Base-by-base conservation (phyloP, 495 filamentous ascomycete species). In the Daldinia grandis region DNA sequence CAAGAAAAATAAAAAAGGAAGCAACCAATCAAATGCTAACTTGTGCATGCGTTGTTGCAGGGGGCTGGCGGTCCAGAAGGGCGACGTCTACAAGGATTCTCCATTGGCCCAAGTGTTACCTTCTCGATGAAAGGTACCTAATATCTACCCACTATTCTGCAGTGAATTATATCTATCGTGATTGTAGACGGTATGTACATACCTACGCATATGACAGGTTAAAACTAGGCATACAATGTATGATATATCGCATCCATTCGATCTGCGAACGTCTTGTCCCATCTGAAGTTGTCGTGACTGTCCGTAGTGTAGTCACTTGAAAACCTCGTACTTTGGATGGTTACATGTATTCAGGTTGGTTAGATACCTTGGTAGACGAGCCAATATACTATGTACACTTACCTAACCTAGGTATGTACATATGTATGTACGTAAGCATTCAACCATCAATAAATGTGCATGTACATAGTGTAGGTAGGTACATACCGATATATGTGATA, bases 11-110 rank as follows among this genome's bases (percentile, higher is more conserved):
- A 17, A 53, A 53, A 30, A 53, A 30, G 53, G 21, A 66, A 56
- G 38, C 50, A 15, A 66, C 68, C 58, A 71, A 71, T 71, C 62
- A 71, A 9, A 21, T 58, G 50, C 14, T 58, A 57, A 62, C 58
- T 49, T 30, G 37, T 50, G 40, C 51, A 53, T 44, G 24, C 17
- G 27, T 15, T 40, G 50, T 57, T 62, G 53, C 42, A 62, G 58
- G 68, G 68, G 62, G 58, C 17, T 30, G 50, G 30, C 19, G 53
- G 28, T 47, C 62, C 68, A 59, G 51, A 69, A 64, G 60, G 55
- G 67, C 55, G 44, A 62, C 42, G 54, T 17, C 40, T 62, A 14
- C 42, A 64, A 10, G 38, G 17, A 55, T 35, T 42, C 35, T 28
- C 50, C 33, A 71, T 63, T 69, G 60, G 59, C 49, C 54, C 44